Conservation (phyloP, 2,329 filamentous ascomycete genomes). For the Exophiala mesophila region DNA sequence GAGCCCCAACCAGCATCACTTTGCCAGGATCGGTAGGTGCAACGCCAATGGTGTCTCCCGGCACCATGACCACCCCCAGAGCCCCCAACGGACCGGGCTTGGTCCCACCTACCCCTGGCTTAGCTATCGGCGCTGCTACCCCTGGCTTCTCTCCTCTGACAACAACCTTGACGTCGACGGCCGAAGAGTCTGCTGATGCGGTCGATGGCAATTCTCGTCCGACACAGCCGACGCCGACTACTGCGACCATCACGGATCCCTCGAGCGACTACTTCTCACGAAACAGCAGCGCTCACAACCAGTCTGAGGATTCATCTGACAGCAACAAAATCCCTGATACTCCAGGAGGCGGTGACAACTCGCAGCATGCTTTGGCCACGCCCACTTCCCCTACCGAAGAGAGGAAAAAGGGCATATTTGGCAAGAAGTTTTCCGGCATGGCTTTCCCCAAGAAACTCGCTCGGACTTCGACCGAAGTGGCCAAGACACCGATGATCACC, state of each 20-base stretch:
- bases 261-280: conserved; percentile 64
- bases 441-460: conserved; percentile 73
- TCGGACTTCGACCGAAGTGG: conserved; percentile 58
- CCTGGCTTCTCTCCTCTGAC: conserved; percentile 42
- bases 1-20: conserved; percentile 23
- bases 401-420: conserved; percentile 66
- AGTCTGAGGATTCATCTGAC: conserved; percentile 42
- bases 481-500: conserved; percentile 59
- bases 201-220: conserved; percentile 40
- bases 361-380: conserved; percentile 39
- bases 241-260: conserved; percentile 47
- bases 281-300: conserved; percentile 46
- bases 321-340: conserved; percentile 48
- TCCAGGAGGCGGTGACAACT: conserved; percentile 32
- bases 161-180: conserved; percentile 32
- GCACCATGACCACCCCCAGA: conserved; percentile 51
- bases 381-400: conserved; percentile 53
- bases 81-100: conserved; percentile 57
- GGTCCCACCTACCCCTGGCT: conserved; percentile 65
- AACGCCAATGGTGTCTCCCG: conserved; percentile 17
- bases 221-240: conserved; percentile 51
- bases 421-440: conserved; percentile 71
- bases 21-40: conserved; percentile 15
- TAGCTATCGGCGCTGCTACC: conserved; percentile 73
- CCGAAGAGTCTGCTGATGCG: conserved; percentile 23